Evolutionary conservation across 176 grass and related monocot species (phyloP), one percentile per base, ranked within the genome.

Genomic region (Paspalum notatum): DNA sequence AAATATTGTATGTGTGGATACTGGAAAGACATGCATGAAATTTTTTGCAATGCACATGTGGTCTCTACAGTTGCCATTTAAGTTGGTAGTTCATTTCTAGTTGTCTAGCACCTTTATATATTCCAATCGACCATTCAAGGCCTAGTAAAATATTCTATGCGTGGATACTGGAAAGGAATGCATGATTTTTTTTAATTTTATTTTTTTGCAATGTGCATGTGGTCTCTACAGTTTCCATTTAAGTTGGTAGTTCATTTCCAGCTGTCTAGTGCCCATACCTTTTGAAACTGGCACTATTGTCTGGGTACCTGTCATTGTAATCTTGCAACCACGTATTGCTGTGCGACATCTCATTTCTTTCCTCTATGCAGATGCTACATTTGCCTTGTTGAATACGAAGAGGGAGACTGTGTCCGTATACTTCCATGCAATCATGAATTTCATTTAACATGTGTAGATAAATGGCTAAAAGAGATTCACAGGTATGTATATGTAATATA

Each of bases 401-500:
- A 93, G 84, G 96, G 93, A 85, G 96, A 99, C 60, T 85, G 76
- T 64, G 76, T 99, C 51, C 90, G 96, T 51, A 85, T 99, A 79
- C 85, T 95, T 40, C 96, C 96, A 37, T 99, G 93, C 76, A 93
- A 85, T 88, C 96, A 99, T 74, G 96, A 99, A 58, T 99, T 99
- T 85, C 96, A 99, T 90, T 82, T 89, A 84, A 88, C 90, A 71
- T 99, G 96, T 91, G 88, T 95, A 91, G 96, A 99, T 77, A 99
- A 99, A 88, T 99, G 92, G 96, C 76, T 99, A 70, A 99, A 95
- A 89, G 96, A 99, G 73, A 95, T 95, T 84, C 96, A 99, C 78
- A 95, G 96, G 96, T 99, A 93, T 80, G 60, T 25, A 82, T 67
- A 32, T 32, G 32, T 2, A 32, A 32, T n/a, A n/a, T n/a, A n/a